phyloP scores from a whole-genome alignment of 2,329 filamentous ascomycete species.

The Verruconis gallopava region DNA sequence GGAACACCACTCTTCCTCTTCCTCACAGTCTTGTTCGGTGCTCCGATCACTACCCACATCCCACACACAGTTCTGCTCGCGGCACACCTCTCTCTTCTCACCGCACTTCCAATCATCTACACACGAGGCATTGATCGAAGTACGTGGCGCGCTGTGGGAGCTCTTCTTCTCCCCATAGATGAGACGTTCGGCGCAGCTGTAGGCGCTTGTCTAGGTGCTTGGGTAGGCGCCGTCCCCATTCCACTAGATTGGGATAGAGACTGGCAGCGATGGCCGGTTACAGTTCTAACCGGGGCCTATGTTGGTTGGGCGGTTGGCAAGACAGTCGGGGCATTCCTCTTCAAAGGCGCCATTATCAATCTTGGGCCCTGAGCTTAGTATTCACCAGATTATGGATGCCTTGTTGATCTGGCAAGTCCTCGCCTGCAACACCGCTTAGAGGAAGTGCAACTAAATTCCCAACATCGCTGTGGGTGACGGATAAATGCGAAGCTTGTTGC shows the following conservation, averaged over 20 bases:
- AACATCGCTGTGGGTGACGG: too few relatives aligned
- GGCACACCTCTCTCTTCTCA: slow-evolving; percentile 67
- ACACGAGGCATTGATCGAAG: slow-evolving; percentile 62
- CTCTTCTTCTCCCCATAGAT: slow-evolving; percentile 61
- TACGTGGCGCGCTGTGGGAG: slow-evolving; percentile 58
- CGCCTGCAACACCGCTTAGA: too few relatives aligned
- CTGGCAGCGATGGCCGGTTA: slow-evolving; percentile 97
- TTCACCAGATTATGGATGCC: too few relatives aligned
- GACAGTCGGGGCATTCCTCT: slow-evolving; percentile 27
- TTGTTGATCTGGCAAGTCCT: too few relatives aligned
- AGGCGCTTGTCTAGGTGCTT: slow-evolving; percentile 71
- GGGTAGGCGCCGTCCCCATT: slow-evolving; percentile 89
- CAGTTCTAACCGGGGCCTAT: slow-evolving; percentile 73
- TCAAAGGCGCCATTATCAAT: slow-evolving; percentile 36
- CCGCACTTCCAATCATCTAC: slow-evolving; percentile 71
- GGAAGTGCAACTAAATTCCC: too few relatives aligned
- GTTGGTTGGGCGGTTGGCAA: slow-evolving; percentile 63
- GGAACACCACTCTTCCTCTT: slow-evolving; percentile 45
- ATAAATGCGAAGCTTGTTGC: too few relatives aligned
- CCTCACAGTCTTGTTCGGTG: slow-evolving; percentile 75
- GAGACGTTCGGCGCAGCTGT: slow-evolving; percentile 70
- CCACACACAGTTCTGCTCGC: slow-evolving; percentile 68
- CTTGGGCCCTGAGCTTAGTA: slow-evolving; percentile 40
- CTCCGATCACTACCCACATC: slow-evolving; percentile 72
- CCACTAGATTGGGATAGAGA: slow-evolving; percentile 97